Evolutionary conservation across 805 yeast genomes (phyloP).

Genomic region (Pichia sporocuriosa): DNA sequence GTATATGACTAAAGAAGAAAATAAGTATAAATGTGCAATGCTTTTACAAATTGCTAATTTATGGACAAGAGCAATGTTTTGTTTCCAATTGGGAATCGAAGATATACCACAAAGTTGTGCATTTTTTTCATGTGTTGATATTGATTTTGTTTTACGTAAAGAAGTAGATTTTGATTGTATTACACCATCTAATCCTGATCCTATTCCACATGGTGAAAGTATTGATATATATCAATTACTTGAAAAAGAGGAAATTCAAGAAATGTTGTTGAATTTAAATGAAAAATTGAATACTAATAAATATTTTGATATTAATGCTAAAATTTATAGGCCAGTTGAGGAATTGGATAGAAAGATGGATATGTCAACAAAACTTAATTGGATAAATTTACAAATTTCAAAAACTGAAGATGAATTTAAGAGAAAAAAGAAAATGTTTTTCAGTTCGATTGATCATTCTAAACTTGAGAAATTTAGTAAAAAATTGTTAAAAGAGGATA

Average conservation of each 20-base stretch:
- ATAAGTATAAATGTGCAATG: constrained; percentile 70
- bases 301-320: constrained; percentile 9
- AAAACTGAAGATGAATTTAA: constrained; percentile 26
- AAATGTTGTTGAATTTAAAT: constrained; percentile 17
- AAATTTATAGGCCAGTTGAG: constrained; percentile 21
- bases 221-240: constrained; percentile 52
- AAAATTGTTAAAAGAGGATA: constrained; percentile 10
- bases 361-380: constrained; percentile 16
- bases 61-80: constrained; percentile 95
- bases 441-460: constrained; percentile 14
- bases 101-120: constrained; percentile 95
- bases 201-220: constrained; percentile 77
- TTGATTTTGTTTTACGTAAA: constrained; percentile 81
- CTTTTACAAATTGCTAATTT: constrained; percentile 82
- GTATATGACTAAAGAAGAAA: constrained; percentile 66
- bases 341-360: constrained; percentile 24
- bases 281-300: constrained; percentile 13
- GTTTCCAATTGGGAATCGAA: constrained; percentile 82
- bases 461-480: constrained; percentile 17
- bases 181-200: constrained; percentile 74
- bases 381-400: constrained; percentile 28
- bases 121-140: constrained; percentile 88
- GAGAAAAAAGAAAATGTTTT: constrained; percentile 17
- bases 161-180: constrained; percentile 89
- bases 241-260: constrained; percentile 29